These are phyloP conservation scores for Heterobasidion annosum DNA, from an alignment of 1,284 basidiomycete genomes.

Conservation along the genomic window DNA sequence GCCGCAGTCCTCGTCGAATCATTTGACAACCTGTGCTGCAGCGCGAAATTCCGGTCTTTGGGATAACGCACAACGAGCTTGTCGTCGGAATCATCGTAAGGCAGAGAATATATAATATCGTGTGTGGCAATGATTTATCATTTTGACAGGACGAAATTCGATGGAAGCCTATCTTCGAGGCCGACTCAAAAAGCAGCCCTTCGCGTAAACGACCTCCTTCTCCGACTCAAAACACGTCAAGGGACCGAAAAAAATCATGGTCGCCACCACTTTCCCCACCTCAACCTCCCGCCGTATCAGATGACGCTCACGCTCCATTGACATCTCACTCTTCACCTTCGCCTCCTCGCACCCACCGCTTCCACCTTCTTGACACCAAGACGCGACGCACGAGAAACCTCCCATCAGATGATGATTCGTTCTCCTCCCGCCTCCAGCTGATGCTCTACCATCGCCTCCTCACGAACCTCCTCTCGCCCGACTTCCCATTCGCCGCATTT, in stretches of 20 bases:
- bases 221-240: conserved; percentile 15
- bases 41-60: conserved; percentile 72
- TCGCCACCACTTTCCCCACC: conserved; percentile 4
- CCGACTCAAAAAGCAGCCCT: background rate
- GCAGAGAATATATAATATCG: background rate
- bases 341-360: conserved; percentile 17
- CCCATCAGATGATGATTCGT: conserved; percentile 54
- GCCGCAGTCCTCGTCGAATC: background rate
- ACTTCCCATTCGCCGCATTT: conserved; percentile 42
- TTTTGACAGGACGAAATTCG: conserved; percentile 39
- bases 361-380: conserved; percentile 71
- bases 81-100: conserved; percentile 62
- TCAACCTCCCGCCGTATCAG: background rate
- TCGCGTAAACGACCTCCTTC: conserved; percentile 11
- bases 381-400: conserved; percentile 49
- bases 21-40: conserved; percentile 15
- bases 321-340: conserved; percentile 1
- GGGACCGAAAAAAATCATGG: conserved; percentile 16
- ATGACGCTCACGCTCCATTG: background rate
- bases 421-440: conserved; percentile 66
- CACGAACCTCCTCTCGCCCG: conserved; percentile 34
- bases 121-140: background rate
- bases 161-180: conserved; percentile 18
- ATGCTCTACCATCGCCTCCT: conserved; percentile 81
- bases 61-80: conserved; percentile 46